These are phyloP conservation scores for Bimuria novae-zelandiae DNA, from an alignment of 2,329 filamentous ascomycete genomes.

Conservation along the genomic window DNA sequence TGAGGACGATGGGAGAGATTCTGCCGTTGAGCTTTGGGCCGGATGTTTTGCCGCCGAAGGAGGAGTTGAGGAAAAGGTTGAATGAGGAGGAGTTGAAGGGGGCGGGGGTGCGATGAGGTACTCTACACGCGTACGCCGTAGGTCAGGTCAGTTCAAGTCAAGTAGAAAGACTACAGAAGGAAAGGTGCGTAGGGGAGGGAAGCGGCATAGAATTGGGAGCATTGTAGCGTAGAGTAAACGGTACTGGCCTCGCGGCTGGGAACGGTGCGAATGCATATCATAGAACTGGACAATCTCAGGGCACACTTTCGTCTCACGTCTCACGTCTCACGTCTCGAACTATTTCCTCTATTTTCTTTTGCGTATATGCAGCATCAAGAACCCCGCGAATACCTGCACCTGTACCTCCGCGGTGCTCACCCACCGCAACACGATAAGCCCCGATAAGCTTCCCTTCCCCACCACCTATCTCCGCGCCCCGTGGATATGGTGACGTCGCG, in stretches of 20 bases:
- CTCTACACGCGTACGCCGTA: too few relatives aligned
- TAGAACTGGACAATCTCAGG: too few relatives aligned
- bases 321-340: too few relatives aligned
- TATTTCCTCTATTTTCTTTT: neutral
- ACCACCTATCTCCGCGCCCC: constrained; percentile 43
- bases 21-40: constrained; percentile 61
- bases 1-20: constrained; percentile 69
- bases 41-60: constrained; percentile 49
- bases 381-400: too few relatives aligned
- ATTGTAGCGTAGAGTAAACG: neutral
- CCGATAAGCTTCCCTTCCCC: neutral
- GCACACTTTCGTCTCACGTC: too few relatives aligned
- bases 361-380: neutral
- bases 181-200: neutral
- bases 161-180: too few relatives aligned
- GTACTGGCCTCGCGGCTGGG: neutral
- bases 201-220: neutral
- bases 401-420: neutral
- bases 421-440: constrained; percentile 1
- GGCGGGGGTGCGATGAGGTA: neutral
- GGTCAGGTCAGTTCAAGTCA: too few relatives aligned
- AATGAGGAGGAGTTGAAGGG: constrained; percentile 32
- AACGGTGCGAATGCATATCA: too few relatives aligned
- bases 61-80: constrained; percentile 35
- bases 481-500: constrained; percentile 32